Percentiles rank a stretch among this genome's conserved stretches.
Conservation (phyloP, 768 basidiomycete species). For the Amanita brunnescens region DNA sequence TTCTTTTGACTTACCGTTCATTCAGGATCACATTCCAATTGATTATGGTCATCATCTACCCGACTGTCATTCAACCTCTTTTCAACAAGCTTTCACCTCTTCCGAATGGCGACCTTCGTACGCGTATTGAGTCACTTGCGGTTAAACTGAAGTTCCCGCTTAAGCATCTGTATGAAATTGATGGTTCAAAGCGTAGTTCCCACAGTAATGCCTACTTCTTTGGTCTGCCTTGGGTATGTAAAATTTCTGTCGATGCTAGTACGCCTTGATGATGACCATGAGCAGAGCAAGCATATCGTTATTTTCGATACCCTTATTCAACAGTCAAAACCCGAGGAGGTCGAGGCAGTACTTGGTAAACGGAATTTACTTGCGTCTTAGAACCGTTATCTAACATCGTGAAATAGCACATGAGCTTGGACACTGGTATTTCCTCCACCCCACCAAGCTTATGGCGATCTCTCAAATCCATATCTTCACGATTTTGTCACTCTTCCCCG, state of each 20-base stretch:
- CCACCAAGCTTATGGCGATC: slow-evolving; percentile 78
- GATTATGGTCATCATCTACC: slow-evolving; percentile 74
- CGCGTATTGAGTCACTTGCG: slow-evolving; percentile 71
- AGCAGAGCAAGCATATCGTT: slow-evolving; percentile 86
- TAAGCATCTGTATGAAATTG: slow-evolving; percentile 93
- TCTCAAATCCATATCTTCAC: slow-evolving; percentile 85
- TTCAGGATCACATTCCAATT: slow-evolving; percentile 74
- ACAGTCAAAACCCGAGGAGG: slow-evolving; percentile 82
- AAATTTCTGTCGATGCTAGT: not conserved
- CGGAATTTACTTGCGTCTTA: not conserved
- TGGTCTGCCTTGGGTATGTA: slow-evolving; percentile 82
- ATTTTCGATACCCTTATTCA: slow-evolving; percentile 97
- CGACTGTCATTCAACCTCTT: slow-evolving; percentile 84
- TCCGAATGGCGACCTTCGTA: slow-evolving; percentile 64
- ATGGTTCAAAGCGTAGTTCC: slow-evolving; percentile 91
- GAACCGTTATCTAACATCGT: slow-evolving; percentile 2
- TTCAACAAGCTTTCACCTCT: slow-evolving; percentile 97
- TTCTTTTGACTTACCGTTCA: not conserved
- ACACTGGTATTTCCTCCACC: slow-evolving; percentile 92
- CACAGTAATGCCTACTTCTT: slow-evolving; percentile 99
- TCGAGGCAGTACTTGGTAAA: slow-evolving; percentile 86
- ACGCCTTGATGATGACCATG: not conserved
- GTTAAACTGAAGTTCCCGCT: slow-evolving; percentile 84
- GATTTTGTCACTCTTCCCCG: slow-evolving; percentile 83
- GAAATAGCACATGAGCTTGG: slow-evolving; percentile 83